Percentiles rank a stretch among this genome's conserved stretches.
phyloP scores from a whole-genome alignment of 2,329 filamentous ascomycete species.

The Pseudogymnoascus sp. region DNA sequence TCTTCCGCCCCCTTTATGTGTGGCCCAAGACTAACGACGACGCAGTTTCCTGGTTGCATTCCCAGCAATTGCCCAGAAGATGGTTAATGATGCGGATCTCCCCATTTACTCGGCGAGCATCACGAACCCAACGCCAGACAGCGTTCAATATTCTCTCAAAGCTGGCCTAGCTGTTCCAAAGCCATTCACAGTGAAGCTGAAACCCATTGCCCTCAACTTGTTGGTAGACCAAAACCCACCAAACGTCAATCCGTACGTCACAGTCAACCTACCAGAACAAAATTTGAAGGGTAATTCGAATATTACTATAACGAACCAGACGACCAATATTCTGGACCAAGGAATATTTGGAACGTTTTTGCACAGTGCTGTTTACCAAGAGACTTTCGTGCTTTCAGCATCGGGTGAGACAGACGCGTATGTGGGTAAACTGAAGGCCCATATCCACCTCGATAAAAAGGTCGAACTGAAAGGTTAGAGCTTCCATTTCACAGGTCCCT shows the following conservation, averaged over 20 bases:
- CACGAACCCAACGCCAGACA: constrained; percentile 28
- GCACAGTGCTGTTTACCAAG: constrained; percentile 4
- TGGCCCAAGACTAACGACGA: not conserved
- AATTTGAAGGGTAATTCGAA: constrained; percentile 7
- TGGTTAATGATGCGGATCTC: constrained; percentile 31
- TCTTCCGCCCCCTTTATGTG: not conserved
- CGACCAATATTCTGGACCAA: not conserved
- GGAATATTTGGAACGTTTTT: not conserved
- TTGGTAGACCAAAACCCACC: constrained; percentile 26
- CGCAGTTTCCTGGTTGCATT: constrained; percentile 32
- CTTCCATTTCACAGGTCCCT: not conserved
- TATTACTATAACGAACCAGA: not conserved
- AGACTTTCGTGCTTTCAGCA: not conserved
- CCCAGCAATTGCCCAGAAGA: constrained; percentile 33
- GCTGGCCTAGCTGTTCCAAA: constrained; percentile 32
- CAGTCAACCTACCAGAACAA: constrained; percentile 15
- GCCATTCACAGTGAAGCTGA: constrained; percentile 30
- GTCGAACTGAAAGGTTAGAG: constrained; percentile 28
- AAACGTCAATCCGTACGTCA: constrained; percentile 26
- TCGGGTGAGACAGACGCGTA: not conserved
- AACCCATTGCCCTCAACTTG: constrained; percentile 28
- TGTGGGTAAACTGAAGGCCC: constrained; percentile 21
- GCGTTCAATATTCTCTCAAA: constrained; percentile 28
- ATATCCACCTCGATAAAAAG: constrained; percentile 30
- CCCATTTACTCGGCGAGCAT: constrained; percentile 30